Conservation (phyloP, 768 basidiomycete genomes). For the Mycena indigotica region DNA sequence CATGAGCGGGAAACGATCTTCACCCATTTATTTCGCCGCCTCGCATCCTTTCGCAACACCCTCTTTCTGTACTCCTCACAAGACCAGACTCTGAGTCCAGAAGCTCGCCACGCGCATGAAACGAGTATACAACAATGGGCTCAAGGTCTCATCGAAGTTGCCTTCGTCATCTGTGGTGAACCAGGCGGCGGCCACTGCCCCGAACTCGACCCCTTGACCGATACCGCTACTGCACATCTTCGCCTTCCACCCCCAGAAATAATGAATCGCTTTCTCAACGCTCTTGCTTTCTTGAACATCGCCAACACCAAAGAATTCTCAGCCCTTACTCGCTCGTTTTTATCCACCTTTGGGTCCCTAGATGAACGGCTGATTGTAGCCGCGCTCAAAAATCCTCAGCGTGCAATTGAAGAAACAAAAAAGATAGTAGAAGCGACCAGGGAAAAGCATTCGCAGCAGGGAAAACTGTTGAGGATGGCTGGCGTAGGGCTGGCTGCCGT, state of each 20-base stretch:
- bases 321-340: conserved; percentile 50
- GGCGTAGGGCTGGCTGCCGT: conserved; percentile 55
- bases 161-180: conserved; percentile 48
- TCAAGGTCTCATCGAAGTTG: conserved; percentile 42
- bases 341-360: conserved; percentile 39
- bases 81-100: conserved; percentile 29
- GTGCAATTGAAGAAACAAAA: conserved; percentile 47
- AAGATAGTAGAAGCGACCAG: conserved; percentile 42
- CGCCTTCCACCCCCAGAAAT: conserved; percentile 39
- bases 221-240: conserved; percentile 48
- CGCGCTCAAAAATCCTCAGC: conserved; percentile 52
- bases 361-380: conserved; percentile 48
- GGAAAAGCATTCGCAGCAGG: conserved; percentile 43
- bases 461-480: conserved; percentile 44
- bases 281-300: conserved; percentile 54
- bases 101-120: conserved; percentile 33
- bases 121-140: conserved; percentile 47
- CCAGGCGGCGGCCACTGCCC: conserved; percentile 47
- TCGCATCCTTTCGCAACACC: conserved; percentile 51
- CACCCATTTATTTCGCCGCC: conserved; percentile 42
- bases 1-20: conserved; percentile 41
- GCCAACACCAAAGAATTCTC: conserved; percentile 52
- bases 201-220: conserved; percentile 41
- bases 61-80: conserved; percentile 39
- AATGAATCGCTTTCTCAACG: conserved; percentile 47